Conservation (phyloP, 352 stramenopile species). For the Globisporangium heterothallicum region DNA sequence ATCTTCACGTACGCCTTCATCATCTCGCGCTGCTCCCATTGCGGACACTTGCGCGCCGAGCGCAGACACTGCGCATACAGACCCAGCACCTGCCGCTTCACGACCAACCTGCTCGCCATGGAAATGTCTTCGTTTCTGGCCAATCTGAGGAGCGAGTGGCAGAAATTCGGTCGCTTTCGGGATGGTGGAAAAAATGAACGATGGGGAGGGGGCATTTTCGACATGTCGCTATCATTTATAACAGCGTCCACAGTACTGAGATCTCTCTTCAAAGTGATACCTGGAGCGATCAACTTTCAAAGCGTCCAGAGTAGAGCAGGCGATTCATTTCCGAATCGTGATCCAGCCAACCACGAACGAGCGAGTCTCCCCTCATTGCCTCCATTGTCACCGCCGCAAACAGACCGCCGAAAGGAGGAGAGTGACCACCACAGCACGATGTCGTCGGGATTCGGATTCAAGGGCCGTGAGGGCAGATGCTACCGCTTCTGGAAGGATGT, state of each 20-base stretch:
- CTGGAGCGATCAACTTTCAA: background rate
- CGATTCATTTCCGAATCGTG: constrained; percentile 12
- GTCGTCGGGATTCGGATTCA: constrained; percentile 93
- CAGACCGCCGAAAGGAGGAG: constrained; percentile 7
- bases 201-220: background rate
- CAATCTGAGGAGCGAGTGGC: background rate
- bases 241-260: background rate
- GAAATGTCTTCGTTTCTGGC: background rate
- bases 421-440: constrained; percentile 37
- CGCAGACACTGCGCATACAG: constrained; percentile 74
- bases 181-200: background rate
- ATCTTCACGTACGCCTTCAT: constrained; percentile 77
- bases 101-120: too few species aligned
- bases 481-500: constrained; percentile 94
- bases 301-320: background rate
- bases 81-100: constrained; percentile 37
- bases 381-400: background rate
- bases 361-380: background rate
- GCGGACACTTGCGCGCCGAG: constrained; percentile 63
- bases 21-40: constrained; percentile 80
- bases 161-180: too few species aligned
- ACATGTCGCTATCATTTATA: background rate
- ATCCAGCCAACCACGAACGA: constrained; percentile 1
- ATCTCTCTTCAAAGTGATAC: background rate
- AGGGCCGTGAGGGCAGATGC: constrained; percentile 88